A percentile compares a stretch with the other conserved stretches of the same genome.
Evolutionary conservation across 163 green algal genomes (phyloP).

Genomic region (Botryococcus braunii): DNA sequence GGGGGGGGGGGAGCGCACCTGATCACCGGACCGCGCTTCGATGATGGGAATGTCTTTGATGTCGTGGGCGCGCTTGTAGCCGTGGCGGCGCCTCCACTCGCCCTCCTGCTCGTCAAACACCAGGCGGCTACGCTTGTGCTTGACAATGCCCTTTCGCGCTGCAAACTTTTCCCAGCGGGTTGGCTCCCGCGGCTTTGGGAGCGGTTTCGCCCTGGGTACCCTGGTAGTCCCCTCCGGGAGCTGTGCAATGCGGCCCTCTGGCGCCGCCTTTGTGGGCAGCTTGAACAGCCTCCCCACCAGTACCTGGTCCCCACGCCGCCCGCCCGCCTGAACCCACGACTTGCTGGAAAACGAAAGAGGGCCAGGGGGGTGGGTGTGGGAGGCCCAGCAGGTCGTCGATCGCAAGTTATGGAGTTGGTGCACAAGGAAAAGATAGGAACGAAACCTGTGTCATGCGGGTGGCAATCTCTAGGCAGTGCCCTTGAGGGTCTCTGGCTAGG

Average conservation of each 20-base stretch:
- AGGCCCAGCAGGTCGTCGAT: too few relatives aligned
- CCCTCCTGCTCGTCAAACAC: conserved; percentile 73
- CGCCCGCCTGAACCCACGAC: too few relatives aligned
- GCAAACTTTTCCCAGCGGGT: conserved; percentile 93
- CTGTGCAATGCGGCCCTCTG: conserved; percentile 50
- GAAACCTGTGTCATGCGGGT: conserved; percentile 49
- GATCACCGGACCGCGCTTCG: conserved; percentile 65
- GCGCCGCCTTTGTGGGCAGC: conserved; percentile 39
- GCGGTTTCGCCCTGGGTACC: conserved; percentile 75
- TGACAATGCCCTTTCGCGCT: conserved; percentile 87
- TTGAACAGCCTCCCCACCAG: conserved; percentile 63
- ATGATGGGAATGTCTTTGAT: conserved; percentile 72
- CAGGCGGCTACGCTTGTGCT: conserved; percentile 84
- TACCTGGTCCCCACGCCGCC: too few relatives aligned
- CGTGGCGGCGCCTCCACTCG: conserved; percentile 69
- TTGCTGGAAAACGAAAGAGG: too few relatives aligned
- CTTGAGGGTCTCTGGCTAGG: conserved; percentile 17
- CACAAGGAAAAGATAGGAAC: too few relatives aligned
- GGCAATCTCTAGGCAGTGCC: conserved; percentile 25
- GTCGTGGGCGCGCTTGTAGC: conserved; percentile 77
- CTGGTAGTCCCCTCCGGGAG: conserved; percentile 59
- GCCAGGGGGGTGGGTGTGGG: too few relatives aligned
- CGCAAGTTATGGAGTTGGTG: too few relatives aligned
- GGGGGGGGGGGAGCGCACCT: conserved; percentile 22
- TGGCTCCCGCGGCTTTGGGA: conserved; percentile 69